Conservation (phyloP, 176 grass and related monocot species). For the Avena insularis region DNA sequence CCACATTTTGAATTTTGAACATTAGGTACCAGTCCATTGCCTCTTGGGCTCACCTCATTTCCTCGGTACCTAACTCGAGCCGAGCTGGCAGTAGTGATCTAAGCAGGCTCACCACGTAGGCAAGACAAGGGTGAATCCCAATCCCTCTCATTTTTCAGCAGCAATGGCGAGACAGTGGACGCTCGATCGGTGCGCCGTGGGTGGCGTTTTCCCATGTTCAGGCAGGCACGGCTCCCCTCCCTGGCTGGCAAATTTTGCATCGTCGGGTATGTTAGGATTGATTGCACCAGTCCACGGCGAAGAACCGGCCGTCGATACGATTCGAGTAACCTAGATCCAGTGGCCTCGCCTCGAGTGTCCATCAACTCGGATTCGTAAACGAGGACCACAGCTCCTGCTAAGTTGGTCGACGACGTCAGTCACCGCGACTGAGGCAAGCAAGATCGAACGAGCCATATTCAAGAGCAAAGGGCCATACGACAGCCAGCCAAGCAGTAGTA, state of each 20-base stretch:
- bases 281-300: not conserved
- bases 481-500: not conserved
- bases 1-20: too few species aligned
- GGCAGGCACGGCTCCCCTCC: not conserved
- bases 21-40: too few species aligned
- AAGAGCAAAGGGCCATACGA: not conserved
- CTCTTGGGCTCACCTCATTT: too few species aligned
- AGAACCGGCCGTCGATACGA: not conserved
- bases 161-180: not conserved
- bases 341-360: not conserved
- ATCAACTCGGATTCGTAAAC: slow-evolving; percentile 6
- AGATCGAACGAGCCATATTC: not conserved
- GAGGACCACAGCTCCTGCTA: not conserved
- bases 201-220: not conserved
- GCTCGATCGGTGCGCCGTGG: not conserved
- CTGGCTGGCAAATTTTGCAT: not conserved
- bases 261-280: not conserved
- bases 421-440: not conserved
- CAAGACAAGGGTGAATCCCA: too few species aligned
- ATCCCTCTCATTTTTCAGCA: not conserved
- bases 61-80: too few species aligned
- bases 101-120: too few species aligned
- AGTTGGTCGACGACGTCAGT: slow-evolving; percentile 12
- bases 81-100: too few species aligned
- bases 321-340: not conserved